These are phyloP conservation scores for Backusella liffmaniae DNA, from an alignment of 192 early-diverging fungal species.

Conservation along the genomic window DNA sequence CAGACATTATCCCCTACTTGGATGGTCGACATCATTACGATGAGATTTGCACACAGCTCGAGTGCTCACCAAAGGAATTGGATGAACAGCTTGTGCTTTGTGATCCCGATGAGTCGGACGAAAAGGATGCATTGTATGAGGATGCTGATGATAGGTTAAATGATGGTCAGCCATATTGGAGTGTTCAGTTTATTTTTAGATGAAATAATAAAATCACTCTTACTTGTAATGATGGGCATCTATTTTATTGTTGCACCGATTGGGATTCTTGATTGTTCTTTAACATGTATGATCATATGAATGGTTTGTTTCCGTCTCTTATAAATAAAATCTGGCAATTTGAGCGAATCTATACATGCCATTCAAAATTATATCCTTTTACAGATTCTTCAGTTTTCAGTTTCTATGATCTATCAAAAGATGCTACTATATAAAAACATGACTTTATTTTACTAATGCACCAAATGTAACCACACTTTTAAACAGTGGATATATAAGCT, in stretches of 20 bases:
- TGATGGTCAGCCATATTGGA: background rate
- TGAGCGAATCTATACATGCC: background rate
- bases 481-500: background rate
- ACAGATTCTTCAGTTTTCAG: background rate
- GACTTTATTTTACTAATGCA: background rate
- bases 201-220: background rate
- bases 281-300: background rate
- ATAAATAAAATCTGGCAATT: background rate
- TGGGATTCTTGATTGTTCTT: too few relatives aligned
- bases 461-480: background rate
- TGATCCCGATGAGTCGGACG: slow-evolving; percentile 3
- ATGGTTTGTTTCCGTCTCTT: background rate
- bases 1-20: slow-evolving; percentile 43
- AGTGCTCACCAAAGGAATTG: slow-evolving; percentile 58
- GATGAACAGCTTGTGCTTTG: slow-evolving; percentile 42
- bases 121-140: background rate
- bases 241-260: background rate
- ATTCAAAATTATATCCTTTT: background rate
- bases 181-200: slow-evolving; percentile 15
- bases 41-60: slow-evolving; percentile 69
- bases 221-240: background rate
- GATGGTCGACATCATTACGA: slow-evolving; percentile 74
- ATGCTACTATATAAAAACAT: background rate
- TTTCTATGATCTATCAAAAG: background rate
- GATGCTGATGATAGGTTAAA: slow-evolving; percentile 8